These are phyloP conservation scores for Exophiala spinifera DNA, from an alignment of 2,329 filamentous ascomycete species.

Conservation along the genomic window DNA sequence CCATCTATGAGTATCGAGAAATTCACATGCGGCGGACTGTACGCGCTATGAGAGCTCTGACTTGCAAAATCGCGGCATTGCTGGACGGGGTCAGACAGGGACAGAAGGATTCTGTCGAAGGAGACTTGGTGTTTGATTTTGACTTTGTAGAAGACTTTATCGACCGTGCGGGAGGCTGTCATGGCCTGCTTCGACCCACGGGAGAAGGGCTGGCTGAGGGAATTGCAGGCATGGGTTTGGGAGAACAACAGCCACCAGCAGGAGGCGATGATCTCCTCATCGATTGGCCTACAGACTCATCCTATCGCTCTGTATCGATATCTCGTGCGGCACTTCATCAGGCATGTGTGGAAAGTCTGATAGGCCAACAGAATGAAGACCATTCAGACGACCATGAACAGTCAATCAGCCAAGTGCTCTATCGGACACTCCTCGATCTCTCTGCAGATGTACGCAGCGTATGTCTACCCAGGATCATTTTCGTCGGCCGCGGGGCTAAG, in stretches of 20 bases:
- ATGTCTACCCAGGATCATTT: slow-evolving; percentile 85
- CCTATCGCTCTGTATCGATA: slow-evolving; percentile 44
- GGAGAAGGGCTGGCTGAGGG: slow-evolving; percentile 4
- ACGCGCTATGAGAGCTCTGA: slow-evolving; percentile 69
- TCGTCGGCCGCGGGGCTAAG: slow-evolving; percentile 75
- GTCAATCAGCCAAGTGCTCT: slow-evolving; percentile 72
- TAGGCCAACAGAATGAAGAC: slow-evolving; percentile 54
- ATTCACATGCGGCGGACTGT: slow-evolving; percentile 67
- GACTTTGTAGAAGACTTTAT: slow-evolving; percentile 31
- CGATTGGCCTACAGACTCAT: slow-evolving; percentile 27
- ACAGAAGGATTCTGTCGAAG: slow-evolving; percentile 12
- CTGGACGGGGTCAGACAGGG: slow-evolving; percentile 16
- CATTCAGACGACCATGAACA: slow-evolving; percentile 85
- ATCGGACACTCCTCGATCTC: slow-evolving; percentile 69
- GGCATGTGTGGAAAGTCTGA: slow-evolving; percentile 72
- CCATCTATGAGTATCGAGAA: slow-evolving; percentile 86
- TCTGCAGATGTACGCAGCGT: slow-evolving; percentile 77
- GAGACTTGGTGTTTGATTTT: slow-evolving; percentile 27
- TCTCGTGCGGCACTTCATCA: slow-evolving; percentile 69
- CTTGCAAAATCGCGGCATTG: slow-evolving; percentile 61
- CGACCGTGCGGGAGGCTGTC: slow-evolving; percentile 20
- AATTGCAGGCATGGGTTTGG: slow-evolving; percentile 7
- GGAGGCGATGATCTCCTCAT: slow-evolving; percentile 10
- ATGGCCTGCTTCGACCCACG: slow-evolving; percentile 10
- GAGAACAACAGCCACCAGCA: background rate